phyloP scores from a whole-genome alignment of 176 grass and related monocot genomes.

The Oryza longistaminata region DNA sequence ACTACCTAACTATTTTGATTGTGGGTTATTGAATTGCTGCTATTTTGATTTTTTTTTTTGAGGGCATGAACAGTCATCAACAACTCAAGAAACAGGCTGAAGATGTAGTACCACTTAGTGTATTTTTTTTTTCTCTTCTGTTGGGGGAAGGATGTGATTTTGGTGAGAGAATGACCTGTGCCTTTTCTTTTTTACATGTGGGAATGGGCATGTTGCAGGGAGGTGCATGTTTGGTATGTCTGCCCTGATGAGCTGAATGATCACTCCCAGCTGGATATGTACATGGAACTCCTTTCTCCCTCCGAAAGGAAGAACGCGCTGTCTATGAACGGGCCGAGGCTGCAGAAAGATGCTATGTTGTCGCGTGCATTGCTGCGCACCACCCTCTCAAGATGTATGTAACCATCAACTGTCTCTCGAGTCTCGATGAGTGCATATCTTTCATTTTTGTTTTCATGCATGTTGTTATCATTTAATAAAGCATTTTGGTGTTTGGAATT shows the following conservation, averaged over 20 bases:
- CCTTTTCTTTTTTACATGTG: not conserved
- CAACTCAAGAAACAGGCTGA: not conserved
- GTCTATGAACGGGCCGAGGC: conserved; percentile 51
- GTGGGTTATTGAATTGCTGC: no score
- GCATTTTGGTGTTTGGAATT: not conserved
- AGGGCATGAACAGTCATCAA: no score
- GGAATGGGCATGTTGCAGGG: conserved; percentile 38
- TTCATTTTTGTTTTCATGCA: not conserved
- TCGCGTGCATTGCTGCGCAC: conserved; percentile 74
- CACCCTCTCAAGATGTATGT: conserved; percentile 94
- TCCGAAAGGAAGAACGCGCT: conserved; percentile 61
- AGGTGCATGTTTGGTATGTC: conserved; percentile 90
- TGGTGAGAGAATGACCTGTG: not conserved
- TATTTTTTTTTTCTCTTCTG: not conserved
- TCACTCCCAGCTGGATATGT: conserved; percentile 63
- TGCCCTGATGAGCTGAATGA: conserved; percentile 78
- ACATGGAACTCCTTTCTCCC: conserved; percentile 72
- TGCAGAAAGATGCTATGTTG: conserved; percentile 68
- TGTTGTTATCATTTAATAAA: not conserved
- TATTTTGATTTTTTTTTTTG: no score
- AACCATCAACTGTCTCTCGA: conserved; percentile 2
- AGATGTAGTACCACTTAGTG: not conserved
- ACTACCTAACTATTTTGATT: no score
- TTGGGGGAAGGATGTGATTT: not conserved
- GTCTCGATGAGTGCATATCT: not conserved